A percentile compares a stretch with the other conserved stretches of the same genome.
Conservation (phyloP, 129 eudicot genomes). For the Scalesia atractyloides region DNA sequence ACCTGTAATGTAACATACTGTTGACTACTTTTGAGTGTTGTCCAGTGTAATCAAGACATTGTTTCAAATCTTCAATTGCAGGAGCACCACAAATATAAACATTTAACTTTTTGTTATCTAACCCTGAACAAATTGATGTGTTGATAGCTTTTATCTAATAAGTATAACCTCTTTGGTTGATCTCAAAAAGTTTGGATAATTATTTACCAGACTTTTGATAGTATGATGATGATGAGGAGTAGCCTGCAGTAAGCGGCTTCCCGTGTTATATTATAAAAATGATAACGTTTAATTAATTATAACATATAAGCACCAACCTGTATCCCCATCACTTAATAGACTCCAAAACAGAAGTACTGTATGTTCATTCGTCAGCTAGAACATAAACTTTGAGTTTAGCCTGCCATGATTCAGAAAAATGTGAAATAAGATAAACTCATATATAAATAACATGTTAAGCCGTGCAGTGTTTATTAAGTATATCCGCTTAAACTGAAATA, state of each 20-base stretch:
- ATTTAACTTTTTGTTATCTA: too few species aligned
- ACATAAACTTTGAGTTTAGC: conserved; percentile 65
- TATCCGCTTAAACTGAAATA: too few species aligned
- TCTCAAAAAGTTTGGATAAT: conserved; percentile 96
- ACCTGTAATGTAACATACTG: too few species aligned
- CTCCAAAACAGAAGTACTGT: conserved; percentile 76
- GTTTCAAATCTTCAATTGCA: conserved; percentile 95
- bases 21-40: conserved; percentile 95
- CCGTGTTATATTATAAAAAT: conserved; percentile 23
- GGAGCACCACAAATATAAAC: conserved; percentile 97
- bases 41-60: conserved; percentile 92
- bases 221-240: conserved; percentile 77
- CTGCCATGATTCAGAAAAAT: conserved; percentile 44
- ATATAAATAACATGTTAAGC: neutral
- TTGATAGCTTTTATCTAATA: too few species aligned
- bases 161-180: too few species aligned
- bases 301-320: conserved; percentile 46
- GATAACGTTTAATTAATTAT: neutral
- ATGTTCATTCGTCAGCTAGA: conserved; percentile 98
- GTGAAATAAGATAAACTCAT: neutral
- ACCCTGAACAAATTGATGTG: too few species aligned
- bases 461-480: too few species aligned
- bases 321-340: conserved; percentile 89
- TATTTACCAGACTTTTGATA: conserved; percentile 52
- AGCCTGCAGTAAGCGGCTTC: conserved; percentile 59